These are phyloP conservation scores for Centella asiatica DNA, from an alignment of 129 eudicot genomes.

Conservation along the genomic window DNA sequence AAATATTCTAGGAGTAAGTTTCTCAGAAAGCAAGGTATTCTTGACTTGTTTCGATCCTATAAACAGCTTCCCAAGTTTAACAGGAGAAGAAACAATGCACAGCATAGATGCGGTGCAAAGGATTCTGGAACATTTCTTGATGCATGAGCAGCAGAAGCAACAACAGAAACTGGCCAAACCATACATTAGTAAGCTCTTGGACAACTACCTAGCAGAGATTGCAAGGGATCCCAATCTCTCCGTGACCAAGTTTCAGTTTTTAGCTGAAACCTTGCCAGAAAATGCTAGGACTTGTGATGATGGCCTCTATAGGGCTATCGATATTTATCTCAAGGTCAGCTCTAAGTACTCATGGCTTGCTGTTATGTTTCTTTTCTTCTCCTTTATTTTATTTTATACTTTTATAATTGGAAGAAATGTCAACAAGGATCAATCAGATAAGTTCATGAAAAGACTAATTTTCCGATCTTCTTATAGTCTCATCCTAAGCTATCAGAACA, in stretches of 20 bases:
- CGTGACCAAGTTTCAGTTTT: constrained; percentile 45
- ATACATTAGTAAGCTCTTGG: constrained; percentile 51
- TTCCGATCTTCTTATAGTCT: constrained; percentile 25
- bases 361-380: background rate
- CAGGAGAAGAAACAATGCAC: constrained; percentile 37
- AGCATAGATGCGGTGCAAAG: constrained; percentile 54
- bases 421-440: background rate
- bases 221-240: constrained; percentile 68
- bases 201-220: constrained; percentile 75
- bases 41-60: background rate
- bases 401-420: background rate
- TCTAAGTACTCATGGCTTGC: background rate
- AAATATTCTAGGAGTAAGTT: background rate
- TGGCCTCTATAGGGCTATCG: constrained; percentile 81
- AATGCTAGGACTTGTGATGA: constrained; percentile 64
- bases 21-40: background rate
- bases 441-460: background rate
- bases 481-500: constrained; percentile 65
- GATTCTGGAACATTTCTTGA: constrained; percentile 60
- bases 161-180: constrained; percentile 27
- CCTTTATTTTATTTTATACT: background rate
- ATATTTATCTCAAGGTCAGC: constrained; percentile 70
- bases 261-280: constrained; percentile 68
- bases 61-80: constrained; percentile 24
- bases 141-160: constrained; percentile 55